Percentiles rank a stretch among this genome's conserved stretches.
These are phyloP conservation scores for Silene vulgaris DNA, from an alignment of 179 eudicot genomes.

Conservation along the genomic window DNA sequence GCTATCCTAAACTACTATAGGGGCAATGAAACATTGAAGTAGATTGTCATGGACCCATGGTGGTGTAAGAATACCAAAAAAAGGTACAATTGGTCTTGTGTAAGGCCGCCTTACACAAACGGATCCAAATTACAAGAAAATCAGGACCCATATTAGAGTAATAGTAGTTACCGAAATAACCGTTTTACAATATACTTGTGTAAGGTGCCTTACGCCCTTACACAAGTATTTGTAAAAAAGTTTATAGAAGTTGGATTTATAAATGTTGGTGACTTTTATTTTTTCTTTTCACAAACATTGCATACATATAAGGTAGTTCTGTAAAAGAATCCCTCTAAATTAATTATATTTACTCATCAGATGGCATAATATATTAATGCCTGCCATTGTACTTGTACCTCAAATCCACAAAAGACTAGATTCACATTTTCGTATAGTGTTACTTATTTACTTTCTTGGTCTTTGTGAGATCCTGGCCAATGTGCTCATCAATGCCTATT, in stretches of 20 bases:
- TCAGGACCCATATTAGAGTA: no score
- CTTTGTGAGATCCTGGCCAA: constrained; percentile 1
- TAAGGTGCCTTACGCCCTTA: no score
- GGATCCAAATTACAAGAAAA: no score
- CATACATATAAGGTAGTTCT: no score
- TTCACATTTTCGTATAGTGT: neutral
- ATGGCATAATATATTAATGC: neutral
- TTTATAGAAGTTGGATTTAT: no score
- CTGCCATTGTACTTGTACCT: neutral
- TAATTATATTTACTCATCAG: constrained; percentile 1
- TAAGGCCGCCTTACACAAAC: neutral
- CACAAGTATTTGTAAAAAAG: no score
- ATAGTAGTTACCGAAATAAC: no score
- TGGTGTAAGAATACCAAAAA: neutral
- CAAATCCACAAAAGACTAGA: neutral
- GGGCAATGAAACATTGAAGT: neutral
- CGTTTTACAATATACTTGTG: no score
- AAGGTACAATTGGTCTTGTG: neutral
- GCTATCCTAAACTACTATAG: neutral
- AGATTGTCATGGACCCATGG: neutral
- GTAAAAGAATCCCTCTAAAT: neutral
- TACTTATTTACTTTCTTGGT: neutral
- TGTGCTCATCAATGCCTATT: neutral
- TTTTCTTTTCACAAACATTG: no score
- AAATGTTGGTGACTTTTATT: no score